A percentile compares a stretch with the other conserved stretches of the same genome.
Conservation (phyloP, 1,139 yeast species). For the Nakaseomyces delphensis region DNA sequence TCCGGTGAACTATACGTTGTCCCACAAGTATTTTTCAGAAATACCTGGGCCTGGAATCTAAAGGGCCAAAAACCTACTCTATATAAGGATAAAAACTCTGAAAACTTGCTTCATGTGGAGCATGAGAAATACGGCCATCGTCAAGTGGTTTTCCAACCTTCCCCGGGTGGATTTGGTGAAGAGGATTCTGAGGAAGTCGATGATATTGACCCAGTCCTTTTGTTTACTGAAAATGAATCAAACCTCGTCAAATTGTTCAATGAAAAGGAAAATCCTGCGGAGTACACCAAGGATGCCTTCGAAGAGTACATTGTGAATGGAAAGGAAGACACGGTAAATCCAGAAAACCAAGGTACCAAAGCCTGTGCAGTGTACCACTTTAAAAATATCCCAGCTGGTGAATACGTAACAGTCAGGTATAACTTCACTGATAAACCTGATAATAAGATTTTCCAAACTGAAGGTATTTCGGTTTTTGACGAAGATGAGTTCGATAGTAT, state of each 20-base stretch:
- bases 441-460: conserved; percentile 21
- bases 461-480: conserved; percentile 47
- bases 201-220: conserved; percentile 52
- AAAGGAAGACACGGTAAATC: conserved; percentile 55
- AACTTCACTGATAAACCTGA: conserved; percentile 42
- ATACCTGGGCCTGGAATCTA: conserved; percentile 78
- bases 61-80: conserved; percentile 54
- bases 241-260: conserved; percentile 64
- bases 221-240: conserved; percentile 88
- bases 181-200: conserved; percentile 13
- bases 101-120: conserved; percentile 45
- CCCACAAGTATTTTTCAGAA: conserved; percentile 82
- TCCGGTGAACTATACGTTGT: conserved; percentile 82
- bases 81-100: conserved; percentile 34
- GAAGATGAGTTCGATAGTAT: conserved; percentile 68
- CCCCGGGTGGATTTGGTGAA: conserved; percentile 54
- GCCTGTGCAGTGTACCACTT: conserved; percentile 77
- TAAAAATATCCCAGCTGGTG: conserved; percentile 78
- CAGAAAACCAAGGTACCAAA: conserved; percentile 61
- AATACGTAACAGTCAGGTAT: conserved; percentile 80
- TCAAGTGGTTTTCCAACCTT: conserved; percentile 69
- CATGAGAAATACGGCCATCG: conserved; percentile 71
- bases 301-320: conserved; percentile 72
- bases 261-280: conserved; percentile 42
- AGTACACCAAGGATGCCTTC: conserved; percentile 81